These are phyloP conservation scores for Mortierella alpina DNA, from an alignment of 192 early-diverging fungal species.

Conservation along the genomic window DNA sequence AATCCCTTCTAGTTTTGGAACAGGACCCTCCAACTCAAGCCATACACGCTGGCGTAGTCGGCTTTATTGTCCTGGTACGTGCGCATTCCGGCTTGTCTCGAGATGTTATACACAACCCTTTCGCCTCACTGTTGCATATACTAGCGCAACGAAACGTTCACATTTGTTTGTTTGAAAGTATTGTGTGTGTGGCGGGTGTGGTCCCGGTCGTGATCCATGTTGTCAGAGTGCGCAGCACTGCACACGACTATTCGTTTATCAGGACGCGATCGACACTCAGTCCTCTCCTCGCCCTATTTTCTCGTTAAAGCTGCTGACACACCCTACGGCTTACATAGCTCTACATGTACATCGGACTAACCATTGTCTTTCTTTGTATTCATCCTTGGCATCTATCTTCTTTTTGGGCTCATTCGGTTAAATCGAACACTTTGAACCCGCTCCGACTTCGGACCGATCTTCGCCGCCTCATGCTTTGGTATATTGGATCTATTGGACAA, in stretches of 20 bases:
- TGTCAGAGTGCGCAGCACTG: too few species aligned
- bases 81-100: background rate
- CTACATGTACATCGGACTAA: background rate
- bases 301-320: too few species aligned
- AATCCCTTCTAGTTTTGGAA: slow-evolving; percentile 24
- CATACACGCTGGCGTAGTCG: slow-evolving; percentile 26
- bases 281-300: background rate
- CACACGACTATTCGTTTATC: too few species aligned
- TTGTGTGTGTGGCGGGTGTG: too few species aligned
- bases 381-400: background rate
- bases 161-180: too few species aligned
- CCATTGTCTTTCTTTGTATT: background rate
- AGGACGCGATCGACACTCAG: too few species aligned
- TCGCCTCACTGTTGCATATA: background rate
- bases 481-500: background rate
- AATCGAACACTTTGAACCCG: too few species aligned
- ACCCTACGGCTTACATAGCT: background rate
- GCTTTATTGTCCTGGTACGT: slow-evolving; percentile 50
- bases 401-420: too few species aligned
- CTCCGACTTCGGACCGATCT: background rate
- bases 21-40: slow-evolving; percentile 38
- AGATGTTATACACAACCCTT: background rate
- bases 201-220: too few species aligned
- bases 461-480: background rate
- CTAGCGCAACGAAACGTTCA: too few species aligned